A percentile compares a stretch with the other conserved stretches of the same genome.
Conservation (phyloP, 2,329 filamentous ascomycete genomes). For the Aspergillus novofumigatus region DNA sequence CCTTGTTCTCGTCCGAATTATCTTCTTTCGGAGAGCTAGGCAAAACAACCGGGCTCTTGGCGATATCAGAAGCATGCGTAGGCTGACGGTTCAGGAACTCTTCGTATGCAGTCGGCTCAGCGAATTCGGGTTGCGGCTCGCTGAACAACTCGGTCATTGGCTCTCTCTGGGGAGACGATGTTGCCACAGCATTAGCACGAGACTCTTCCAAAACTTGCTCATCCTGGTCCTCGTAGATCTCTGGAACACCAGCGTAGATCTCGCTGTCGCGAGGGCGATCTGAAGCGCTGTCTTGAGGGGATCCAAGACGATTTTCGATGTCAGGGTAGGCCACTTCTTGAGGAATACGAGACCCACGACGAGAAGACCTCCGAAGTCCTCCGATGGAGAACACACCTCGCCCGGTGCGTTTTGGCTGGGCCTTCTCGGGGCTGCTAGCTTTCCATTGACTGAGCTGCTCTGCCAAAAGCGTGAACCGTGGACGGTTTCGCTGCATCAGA, state of each 20-base stretch:
- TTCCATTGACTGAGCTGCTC: conserved; percentile 61
- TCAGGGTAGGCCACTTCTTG: conserved; percentile 20
- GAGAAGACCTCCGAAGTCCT: conserved; percentile 18
- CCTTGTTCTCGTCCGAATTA: conserved; percentile 32
- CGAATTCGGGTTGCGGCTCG: conserved; percentile 1
- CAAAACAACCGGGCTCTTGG: neutral
- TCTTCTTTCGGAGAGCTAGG: conserved; percentile 29
- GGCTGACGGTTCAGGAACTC: conserved; percentile 68
- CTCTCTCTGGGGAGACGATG: neutral
- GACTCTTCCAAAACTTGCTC: conserved; percentile 3
- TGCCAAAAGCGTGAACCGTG: conserved; percentile 63
- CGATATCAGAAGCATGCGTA: conserved; percentile 23
- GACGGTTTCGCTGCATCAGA: conserved; percentile 19
- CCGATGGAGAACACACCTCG: conserved; percentile 36
- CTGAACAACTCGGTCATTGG: conserved; percentile 14
- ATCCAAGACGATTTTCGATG: conserved; percentile 8
- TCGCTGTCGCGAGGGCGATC: conserved; percentile 4
- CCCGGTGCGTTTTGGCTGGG: conserved; percentile 23
- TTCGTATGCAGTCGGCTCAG: conserved; percentile 14
- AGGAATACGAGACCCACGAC: conserved; percentile 6
- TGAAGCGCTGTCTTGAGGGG: conserved; percentile 11
- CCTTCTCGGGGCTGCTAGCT: conserved; percentile 52
- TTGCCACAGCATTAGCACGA: neutral
- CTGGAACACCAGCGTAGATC: conserved; percentile 4
- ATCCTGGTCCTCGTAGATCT: conserved; percentile 22